Percentiles rank a stretch among this genome's conserved stretches.
Evolutionary conservation across 768 basidiomycete genomes (phyloP).

Genomic region (Fomitopsis pulvina): DNA sequence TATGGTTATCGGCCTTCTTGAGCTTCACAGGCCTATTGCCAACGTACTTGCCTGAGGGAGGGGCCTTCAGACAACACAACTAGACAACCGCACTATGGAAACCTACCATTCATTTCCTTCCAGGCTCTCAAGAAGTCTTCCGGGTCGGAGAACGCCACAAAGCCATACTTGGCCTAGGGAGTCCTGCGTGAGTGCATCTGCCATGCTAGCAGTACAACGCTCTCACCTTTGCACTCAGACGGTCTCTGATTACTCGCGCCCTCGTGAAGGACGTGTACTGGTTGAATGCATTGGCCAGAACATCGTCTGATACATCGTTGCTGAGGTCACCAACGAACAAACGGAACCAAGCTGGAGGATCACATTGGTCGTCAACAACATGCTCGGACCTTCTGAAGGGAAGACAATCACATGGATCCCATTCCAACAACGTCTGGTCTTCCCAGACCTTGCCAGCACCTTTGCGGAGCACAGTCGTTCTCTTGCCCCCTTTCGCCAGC

Average conservation of each 20-base stretch:
- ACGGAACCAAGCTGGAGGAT: slow-evolving; percentile 81
- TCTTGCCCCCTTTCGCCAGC: slow-evolving; percentile 83
- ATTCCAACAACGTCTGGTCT: slow-evolving; percentile 93
- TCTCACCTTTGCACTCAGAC: slow-evolving; percentile 84
- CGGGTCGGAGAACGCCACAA: slow-evolving; percentile 96
- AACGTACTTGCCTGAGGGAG: slow-evolving; percentile 82
- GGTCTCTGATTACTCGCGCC: slow-evolving; percentile 91
- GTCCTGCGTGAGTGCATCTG: too few species aligned
- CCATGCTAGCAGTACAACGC: not conserved
- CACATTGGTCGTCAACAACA: slow-evolving; percentile 7
- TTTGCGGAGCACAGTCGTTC: slow-evolving; percentile 90
- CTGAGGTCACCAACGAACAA: slow-evolving; percentile 97
- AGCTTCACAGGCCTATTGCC: slow-evolving; percentile 96
- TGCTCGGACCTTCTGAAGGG: not conserved
- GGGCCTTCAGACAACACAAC: not conserved
- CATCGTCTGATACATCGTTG: slow-evolving; percentile 96
- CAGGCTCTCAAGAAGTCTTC: slow-evolving; percentile 98
- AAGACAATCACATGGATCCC: slow-evolving; percentile 81
- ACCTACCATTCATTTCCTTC: slow-evolving; percentile 98
- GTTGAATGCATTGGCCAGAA: slow-evolving; percentile 87
- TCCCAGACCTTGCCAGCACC: slow-evolving; percentile 98
- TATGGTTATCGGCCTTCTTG: slow-evolving; percentile 87
- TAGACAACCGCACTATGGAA: not conserved
- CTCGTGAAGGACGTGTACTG: slow-evolving; percentile 93
- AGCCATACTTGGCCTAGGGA: slow-evolving; percentile 89